A percentile compares a stretch with the other conserved stretches of the same genome.
Conservation (phyloP, 371 early-diverging fungal genomes). For the Thermomucor indicae-seudaticae region DNA sequence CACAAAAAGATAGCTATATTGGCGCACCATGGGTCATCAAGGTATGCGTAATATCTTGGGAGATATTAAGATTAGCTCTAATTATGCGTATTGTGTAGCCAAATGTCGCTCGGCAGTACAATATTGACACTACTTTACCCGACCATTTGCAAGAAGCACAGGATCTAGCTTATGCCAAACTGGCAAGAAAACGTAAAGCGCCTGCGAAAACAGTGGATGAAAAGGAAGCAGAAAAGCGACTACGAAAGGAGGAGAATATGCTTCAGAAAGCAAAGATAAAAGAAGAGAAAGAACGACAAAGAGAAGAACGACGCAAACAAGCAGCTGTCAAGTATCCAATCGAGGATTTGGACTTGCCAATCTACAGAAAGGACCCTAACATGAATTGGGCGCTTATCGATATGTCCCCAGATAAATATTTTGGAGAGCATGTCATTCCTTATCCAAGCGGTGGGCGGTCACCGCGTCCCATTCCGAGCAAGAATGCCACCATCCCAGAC, state of each 20-base stretch:
- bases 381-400: constrained; percentile 40
- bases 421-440: constrained; percentile 20
- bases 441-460: constrained; percentile 40
- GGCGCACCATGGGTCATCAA: constrained; percentile 70
- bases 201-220: constrained; percentile 24
- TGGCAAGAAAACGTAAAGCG: constrained; percentile 22
- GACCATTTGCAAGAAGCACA: constrained; percentile 38
- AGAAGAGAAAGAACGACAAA: constrained; percentile 32
- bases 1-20: constrained; percentile 55
- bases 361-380: constrained; percentile 45
- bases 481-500: constrained; percentile 17
- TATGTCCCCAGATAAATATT: constrained; percentile 29
- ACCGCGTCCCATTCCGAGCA: constrained; percentile 25
- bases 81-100: constrained; percentile 20
- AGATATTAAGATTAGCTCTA: not conserved
- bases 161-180: constrained; percentile 29
- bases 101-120: constrained; percentile 42
- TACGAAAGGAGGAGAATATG: constrained; percentile 36
- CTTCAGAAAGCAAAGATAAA: constrained; percentile 33
- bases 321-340: constrained; percentile 57
- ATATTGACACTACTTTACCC: constrained; percentile 46
- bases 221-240: constrained; percentile 35
- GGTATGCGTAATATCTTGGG: constrained; percentile 24
- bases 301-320: constrained; percentile 31
- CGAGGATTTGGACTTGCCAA: constrained; percentile 57